A percentile compares a stretch with the other conserved stretches of the same genome.
phyloP scores from a whole-genome alignment of 2,329 filamentous ascomycete species.

The Plectosphaerella sp. region DNA sequence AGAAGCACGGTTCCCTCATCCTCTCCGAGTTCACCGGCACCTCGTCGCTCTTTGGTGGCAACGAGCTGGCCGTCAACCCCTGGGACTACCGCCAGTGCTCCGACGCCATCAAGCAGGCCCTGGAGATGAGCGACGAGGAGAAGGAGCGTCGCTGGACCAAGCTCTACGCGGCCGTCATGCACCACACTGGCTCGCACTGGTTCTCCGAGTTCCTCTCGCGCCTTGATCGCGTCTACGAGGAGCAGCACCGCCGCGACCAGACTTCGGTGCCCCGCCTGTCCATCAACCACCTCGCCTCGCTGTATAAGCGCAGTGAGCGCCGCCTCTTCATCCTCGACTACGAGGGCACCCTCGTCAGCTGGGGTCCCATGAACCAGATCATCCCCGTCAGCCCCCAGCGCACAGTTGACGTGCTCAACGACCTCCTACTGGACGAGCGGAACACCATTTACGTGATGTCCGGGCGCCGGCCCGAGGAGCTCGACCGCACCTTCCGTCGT shows the following conservation, averaged over 20 bases:
- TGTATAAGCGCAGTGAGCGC: conserved; percentile 62
- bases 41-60: conserved; percentile 74
- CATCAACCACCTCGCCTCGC: conserved; percentile 55
- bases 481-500: conserved; percentile 79
- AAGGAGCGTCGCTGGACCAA: conserved; percentile 70
- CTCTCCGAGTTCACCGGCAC: conserved; percentile 94
- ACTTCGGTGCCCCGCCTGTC: conserved; percentile 83
- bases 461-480: conserved; percentile 77
- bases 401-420: conserved; percentile 76
- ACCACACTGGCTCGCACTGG: conserved; percentile 84
- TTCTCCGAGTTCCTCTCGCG: conserved; percentile 69
- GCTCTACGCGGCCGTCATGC: conserved; percentile 68
- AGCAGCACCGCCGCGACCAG: conserved; percentile 80
- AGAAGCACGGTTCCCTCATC: conserved; percentile 85
- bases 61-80: conserved; percentile 83
- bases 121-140: conserved; percentile 75
- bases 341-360: conserved; percentile 85
- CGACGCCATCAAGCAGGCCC: conserved; percentile 75
- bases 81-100: conserved; percentile 92
- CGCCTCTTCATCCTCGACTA: conserved; percentile 90
- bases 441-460: conserved; percentile 96
- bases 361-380: conserved; percentile 78
- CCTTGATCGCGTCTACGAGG: conserved; percentile 72
- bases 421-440: conserved; percentile 71
- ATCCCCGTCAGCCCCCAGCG: conserved; percentile 81